Percentiles rank a stretch among this genome's conserved stretches.
Conservation (phyloP, 1,284 basidiomycete genomes). For the Tausonia pullulans region DNA sequence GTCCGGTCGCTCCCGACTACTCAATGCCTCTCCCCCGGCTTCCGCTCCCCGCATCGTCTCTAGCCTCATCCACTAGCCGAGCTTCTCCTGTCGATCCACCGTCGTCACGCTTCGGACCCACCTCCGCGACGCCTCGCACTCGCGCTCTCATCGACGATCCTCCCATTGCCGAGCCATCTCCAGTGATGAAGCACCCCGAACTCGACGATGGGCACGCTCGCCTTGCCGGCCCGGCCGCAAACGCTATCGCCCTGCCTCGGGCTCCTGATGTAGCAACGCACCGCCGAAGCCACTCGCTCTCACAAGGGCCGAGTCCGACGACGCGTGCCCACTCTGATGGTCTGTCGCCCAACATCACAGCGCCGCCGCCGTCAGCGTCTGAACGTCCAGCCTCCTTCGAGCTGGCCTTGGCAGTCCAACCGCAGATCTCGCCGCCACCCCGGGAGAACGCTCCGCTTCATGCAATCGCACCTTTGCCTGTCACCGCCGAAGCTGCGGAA, state of each 20-base stretch:
- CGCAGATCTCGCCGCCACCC: slow-evolving; percentile 4
- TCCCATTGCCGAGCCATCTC: slow-evolving; percentile 9
- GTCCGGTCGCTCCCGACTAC: slow-evolving; percentile 43
- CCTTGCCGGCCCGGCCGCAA: slow-evolving; percentile 22
- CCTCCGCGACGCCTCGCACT: slow-evolving; percentile 17
- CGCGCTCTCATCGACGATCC: slow-evolving; percentile 20
- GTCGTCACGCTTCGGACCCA: slow-evolving; percentile 28
- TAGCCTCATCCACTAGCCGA: slow-evolving; percentile 29
- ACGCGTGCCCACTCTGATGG: too few species aligned
- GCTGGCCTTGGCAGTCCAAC: slow-evolving; percentile 15
- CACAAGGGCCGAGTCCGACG: slow-evolving; percentile 46
- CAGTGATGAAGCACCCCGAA: slow-evolving; percentile 32
- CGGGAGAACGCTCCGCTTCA: neutral
- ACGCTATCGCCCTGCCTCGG: slow-evolving; percentile 11
- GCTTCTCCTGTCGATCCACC: slow-evolving; percentile 3
- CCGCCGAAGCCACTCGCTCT: slow-evolving; percentile 50
- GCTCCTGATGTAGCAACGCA: slow-evolving; percentile 24
- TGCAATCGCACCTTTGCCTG: too few species aligned
- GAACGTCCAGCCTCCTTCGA: neutral
- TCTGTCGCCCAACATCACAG: too few species aligned
- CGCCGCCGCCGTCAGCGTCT: too few species aligned
- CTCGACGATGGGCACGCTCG: slow-evolving; percentile 40
- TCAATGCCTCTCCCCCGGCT: slow-evolving; percentile 68
- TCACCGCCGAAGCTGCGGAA: too few species aligned
- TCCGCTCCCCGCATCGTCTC: slow-evolving; percentile 59